A percentile compares a stretch with the other conserved stretches of the same genome.
phyloP scores from a whole-genome alignment of 2,329 filamentous ascomycete species.

The Colletotrichum sp. region DNA sequence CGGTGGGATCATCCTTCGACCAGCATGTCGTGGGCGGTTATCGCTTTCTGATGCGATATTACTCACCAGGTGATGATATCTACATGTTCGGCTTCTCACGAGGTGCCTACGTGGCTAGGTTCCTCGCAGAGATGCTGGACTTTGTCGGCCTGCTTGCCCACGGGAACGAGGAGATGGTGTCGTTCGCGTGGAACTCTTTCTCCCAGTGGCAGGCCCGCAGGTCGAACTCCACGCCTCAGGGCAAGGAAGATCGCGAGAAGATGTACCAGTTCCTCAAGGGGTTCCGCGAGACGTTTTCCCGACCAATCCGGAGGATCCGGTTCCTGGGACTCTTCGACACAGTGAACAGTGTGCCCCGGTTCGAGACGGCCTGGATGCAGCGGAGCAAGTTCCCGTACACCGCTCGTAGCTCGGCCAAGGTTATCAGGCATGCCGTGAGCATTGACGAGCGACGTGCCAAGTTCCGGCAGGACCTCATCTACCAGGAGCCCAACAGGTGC shows the following conservation, averaged over 20 bases:
- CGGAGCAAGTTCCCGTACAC: slow-evolving; percentile 78
- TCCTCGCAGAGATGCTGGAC: slow-evolving; percentile 84
- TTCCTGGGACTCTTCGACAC: slow-evolving; percentile 85
- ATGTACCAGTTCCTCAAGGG: slow-evolving; percentile 79
- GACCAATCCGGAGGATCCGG: slow-evolving; percentile 74
- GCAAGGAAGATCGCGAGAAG: slow-evolving; percentile 55
- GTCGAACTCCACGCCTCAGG: slow-evolving; percentile 39
- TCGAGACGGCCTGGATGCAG: slow-evolving; percentile 80
- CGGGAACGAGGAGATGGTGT: slow-evolving; percentile 85
- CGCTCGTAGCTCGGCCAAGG: slow-evolving; percentile 59
- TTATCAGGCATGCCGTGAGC: slow-evolving; percentile 72
- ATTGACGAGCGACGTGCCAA: slow-evolving; percentile 76
- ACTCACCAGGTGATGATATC: slow-evolving; percentile 67
- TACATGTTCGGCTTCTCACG: slow-evolving; percentile 79
- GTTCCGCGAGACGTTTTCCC: slow-evolving; percentile 81
- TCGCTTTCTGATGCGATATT: slow-evolving; percentile 78
- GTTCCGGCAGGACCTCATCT: slow-evolving; percentile 74
- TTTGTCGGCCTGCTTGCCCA: slow-evolving; percentile 80
- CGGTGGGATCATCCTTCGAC: slow-evolving; percentile 80
- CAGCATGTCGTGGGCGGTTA: slow-evolving; percentile 86
- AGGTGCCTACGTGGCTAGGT: slow-evolving; percentile 75
- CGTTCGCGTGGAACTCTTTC: slow-evolving; percentile 85
- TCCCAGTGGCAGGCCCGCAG: slow-evolving; percentile 72
- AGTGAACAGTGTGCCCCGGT: slow-evolving; percentile 79
- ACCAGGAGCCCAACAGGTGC: slow-evolving; percentile 44